phyloP scores from a whole-genome alignment of 768 basidiomycete species.

The Tricholoma saponaceum region DNA sequence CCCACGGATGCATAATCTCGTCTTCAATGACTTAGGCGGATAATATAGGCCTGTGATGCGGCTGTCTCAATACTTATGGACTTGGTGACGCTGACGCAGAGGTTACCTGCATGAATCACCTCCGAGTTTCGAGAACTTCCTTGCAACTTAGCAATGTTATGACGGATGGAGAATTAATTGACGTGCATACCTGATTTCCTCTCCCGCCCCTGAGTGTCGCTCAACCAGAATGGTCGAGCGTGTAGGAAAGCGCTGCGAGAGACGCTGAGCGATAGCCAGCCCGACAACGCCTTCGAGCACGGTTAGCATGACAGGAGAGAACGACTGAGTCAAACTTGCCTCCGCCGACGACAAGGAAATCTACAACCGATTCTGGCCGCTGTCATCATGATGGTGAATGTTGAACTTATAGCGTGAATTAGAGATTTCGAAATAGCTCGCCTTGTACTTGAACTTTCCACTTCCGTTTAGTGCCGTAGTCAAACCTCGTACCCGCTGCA shows the following conservation, averaged over 20 bases:
- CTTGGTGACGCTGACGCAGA: neutral
- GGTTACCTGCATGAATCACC: conserved; percentile 83
- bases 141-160: neutral
- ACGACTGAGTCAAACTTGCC: conserved; percentile 39
- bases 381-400: no score
- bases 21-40: conserved; percentile 79
- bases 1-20: conserved; percentile 80
- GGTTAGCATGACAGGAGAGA: neutral
- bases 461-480: conserved; percentile 58
- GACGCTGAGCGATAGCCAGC: conserved; percentile 75
- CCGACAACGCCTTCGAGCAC: conserved; percentile 66
- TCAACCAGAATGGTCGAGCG: conserved; percentile 83
- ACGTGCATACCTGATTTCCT: conserved; percentile 72
- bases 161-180: neutral
- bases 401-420: neutral
- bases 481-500: conserved; percentile 44
- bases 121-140: conserved; percentile 88
- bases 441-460: conserved; percentile 61
- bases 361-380: conserved; percentile 68
- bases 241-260: conserved; percentile 58
- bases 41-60: conserved; percentile 74
- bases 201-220: conserved; percentile 66
- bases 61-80: neutral
- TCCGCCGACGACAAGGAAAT: conserved; percentile 86
- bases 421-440: neutral